Conservation (phyloP, 805 yeast genomes). For the Pichia membranifaciens region DNA sequence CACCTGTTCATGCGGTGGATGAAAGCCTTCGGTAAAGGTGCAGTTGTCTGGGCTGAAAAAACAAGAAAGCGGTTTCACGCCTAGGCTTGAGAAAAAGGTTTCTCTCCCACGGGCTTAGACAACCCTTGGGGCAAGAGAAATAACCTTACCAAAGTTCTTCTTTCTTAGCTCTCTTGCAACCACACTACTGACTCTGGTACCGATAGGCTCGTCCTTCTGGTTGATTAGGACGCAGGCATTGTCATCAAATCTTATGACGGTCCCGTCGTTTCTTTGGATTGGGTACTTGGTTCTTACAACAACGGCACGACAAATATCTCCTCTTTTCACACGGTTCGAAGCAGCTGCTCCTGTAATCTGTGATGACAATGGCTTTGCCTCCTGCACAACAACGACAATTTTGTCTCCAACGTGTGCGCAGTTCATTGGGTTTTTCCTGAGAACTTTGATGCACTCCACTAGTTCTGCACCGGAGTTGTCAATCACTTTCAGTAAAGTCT, state of each 20-base stretch:
- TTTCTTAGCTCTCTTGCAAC: slow-evolving; percentile 89
- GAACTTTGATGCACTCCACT: slow-evolving; percentile 93
- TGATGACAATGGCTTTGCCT: slow-evolving; percentile 70
- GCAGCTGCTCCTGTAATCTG: slow-evolving; percentile 69
- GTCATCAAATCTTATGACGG: slow-evolving; percentile 83
- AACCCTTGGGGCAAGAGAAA: slow-evolving; percentile 85
- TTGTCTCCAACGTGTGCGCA: slow-evolving; percentile 86
- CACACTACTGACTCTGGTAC: slow-evolving; percentile 84
- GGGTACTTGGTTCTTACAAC: slow-evolving; percentile 81
- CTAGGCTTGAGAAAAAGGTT: too few relatives aligned
- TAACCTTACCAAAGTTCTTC: slow-evolving; percentile 77
- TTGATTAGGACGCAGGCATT: slow-evolving; percentile 95
- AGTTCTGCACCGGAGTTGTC: slow-evolving; percentile 92
- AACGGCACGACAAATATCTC: slow-evolving; percentile 93
- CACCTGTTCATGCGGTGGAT: too few relatives aligned
- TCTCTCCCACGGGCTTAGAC: too few relatives aligned
- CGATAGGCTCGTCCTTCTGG: slow-evolving; percentile 86
- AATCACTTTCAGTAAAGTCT: slow-evolving; percentile 80
- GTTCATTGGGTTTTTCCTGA: slow-evolving; percentile 80
- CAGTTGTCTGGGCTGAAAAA: too few relatives aligned
- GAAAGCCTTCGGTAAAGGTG: too few relatives aligned
- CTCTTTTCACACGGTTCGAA: slow-evolving; percentile 80
- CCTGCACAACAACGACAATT: slow-evolving; percentile 89
- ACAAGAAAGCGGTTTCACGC: too few relatives aligned
- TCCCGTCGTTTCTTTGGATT: slow-evolving; percentile 77